A percentile compares a stretch with the other conserved stretches of the same genome.
phyloP scores from a whole-genome alignment of 75 land plant genomes.

The Selaginella moellendorffii region DNA sequence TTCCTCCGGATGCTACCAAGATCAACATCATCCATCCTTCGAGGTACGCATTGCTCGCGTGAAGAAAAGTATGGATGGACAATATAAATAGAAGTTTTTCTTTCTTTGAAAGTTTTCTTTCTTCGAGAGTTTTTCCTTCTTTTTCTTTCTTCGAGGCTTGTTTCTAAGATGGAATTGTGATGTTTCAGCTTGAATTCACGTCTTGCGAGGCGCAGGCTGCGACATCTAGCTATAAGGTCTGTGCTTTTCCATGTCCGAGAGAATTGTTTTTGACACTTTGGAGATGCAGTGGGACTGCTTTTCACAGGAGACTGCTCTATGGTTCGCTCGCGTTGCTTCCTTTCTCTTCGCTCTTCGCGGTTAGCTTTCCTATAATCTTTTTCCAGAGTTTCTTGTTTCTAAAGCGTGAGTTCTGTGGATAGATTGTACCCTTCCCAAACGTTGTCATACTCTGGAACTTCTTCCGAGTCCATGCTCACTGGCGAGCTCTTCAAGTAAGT shows the following conservation, averaged over 20 bases:
- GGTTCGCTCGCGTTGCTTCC: conserved; percentile 65
- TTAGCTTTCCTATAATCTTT: conserved; percentile 18
- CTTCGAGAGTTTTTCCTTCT: neutral
- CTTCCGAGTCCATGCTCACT: conserved; percentile 59
- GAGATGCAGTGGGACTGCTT: conserved; percentile 40
- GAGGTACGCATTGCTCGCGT: too few relatives aligned
- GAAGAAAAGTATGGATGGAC: too few relatives aligned
- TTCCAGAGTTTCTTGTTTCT: neutral
- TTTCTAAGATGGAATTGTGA: neutral
- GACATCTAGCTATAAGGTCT: conserved; percentile 59
- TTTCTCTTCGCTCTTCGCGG: conserved; percentile 35
- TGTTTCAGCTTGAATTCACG: conserved; percentile 48
- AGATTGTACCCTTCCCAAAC: conserved; percentile 68
- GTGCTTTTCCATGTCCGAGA: neutral
- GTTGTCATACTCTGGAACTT: conserved; percentile 57
- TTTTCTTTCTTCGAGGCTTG: neutral
- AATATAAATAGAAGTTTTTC: too few relatives aligned
- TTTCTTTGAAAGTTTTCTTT: too few relatives aligned
- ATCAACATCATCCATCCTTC: neutral
- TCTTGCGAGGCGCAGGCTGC: conserved; percentile 48
- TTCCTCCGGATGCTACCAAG: neutral
- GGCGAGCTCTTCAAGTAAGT: conserved; percentile 59
- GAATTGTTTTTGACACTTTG: neutral
- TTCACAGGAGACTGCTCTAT: conserved; percentile 55
- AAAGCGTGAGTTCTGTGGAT: neutral